Conservation (phyloP, 2,329 filamentous ascomycete species). For the Exophiala sideris region DNA sequence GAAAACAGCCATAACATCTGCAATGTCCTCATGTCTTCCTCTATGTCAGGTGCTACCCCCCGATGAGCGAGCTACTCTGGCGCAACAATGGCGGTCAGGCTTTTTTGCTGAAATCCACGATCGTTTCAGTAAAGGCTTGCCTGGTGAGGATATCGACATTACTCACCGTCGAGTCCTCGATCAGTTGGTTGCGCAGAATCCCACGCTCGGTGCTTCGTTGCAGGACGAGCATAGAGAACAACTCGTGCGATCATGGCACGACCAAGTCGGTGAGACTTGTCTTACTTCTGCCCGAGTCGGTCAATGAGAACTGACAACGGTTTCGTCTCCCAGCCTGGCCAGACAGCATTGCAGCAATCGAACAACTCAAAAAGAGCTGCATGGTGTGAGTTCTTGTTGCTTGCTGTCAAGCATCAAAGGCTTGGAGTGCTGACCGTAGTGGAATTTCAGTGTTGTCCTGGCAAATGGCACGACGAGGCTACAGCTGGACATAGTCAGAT, state of each 20-base stretch:
- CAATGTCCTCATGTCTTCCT: too few relatives aligned
- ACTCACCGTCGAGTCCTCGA: conserved; percentile 47
- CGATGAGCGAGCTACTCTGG: conserved; percentile 38
- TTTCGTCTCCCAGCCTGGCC: conserved; percentile 48
- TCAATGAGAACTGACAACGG: too few relatives aligned
- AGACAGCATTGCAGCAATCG: conserved; percentile 46
- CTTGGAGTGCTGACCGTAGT: too few relatives aligned
- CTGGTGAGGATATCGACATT: conserved; percentile 51
- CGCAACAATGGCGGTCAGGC: conserved; percentile 49
- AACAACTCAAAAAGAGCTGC: conserved; percentile 34
- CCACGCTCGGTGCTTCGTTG: conserved; percentile 16
- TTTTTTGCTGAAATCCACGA: conserved; percentile 49
- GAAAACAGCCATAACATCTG: conserved; percentile 42
- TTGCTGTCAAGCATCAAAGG: too few relatives aligned
- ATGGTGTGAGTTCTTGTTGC: conserved; percentile 40
- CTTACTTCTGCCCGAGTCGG: too few relatives aligned
- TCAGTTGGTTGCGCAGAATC: conserved; percentile 32
- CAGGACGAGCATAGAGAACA: conserved; percentile 12
- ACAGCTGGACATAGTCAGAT: background rate
- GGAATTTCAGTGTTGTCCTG: conserved; percentile 35
- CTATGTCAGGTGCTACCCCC: conserved; percentile 33
- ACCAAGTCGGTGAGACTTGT: too few relatives aligned
- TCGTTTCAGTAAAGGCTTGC: conserved; percentile 35
- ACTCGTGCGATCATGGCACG: conserved; percentile 47
- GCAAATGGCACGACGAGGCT: conserved; percentile 49